phyloP scores from a whole-genome alignment of 2,329 filamentous ascomycete species.

The Curvularia lunata region DNA sequence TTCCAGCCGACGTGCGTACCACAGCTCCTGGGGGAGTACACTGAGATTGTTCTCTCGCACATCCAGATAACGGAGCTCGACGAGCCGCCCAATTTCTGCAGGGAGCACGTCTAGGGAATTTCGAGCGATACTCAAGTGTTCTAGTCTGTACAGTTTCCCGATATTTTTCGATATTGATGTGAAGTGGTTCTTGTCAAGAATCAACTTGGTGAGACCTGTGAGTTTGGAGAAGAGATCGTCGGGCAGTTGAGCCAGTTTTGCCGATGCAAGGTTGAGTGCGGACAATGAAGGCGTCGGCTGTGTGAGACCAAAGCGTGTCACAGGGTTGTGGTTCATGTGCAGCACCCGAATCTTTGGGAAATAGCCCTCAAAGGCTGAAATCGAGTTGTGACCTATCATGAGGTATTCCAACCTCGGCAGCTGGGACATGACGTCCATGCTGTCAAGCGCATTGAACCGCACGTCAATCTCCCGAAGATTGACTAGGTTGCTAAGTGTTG shows the following conservation, averaged over 20 bases:
- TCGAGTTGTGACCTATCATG: slow-evolving; percentile 88
- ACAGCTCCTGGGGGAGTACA: slow-evolving; percentile 88
- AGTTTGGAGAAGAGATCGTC: slow-evolving; percentile 89
- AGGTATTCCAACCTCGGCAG: slow-evolving; percentile 87
- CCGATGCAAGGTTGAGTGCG: slow-evolving; percentile 86
- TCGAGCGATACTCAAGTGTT: slow-evolving; percentile 92
- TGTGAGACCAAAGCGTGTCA: slow-evolving; percentile 89
- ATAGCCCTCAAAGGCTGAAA: slow-evolving; percentile 87
- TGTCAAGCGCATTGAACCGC: slow-evolving; percentile 88
- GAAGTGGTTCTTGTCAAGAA: slow-evolving; percentile 94
- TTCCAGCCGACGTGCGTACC: slow-evolving; percentile 90
- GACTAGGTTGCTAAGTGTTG: slow-evolving; percentile 72
- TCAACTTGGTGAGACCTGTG: slow-evolving; percentile 82
- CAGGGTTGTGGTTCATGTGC: slow-evolving; percentile 91
- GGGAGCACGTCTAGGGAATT: slow-evolving; percentile 87
- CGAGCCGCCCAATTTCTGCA: slow-evolving; percentile 83
- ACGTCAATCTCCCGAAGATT: slow-evolving; percentile 91
- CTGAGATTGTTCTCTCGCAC: slow-evolving; percentile 92
- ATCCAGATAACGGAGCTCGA: slow-evolving; percentile 83
- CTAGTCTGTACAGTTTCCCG: slow-evolving; percentile 79
- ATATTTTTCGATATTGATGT: slow-evolving; percentile 86
- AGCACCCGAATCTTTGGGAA: slow-evolving; percentile 84
- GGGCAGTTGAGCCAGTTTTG: slow-evolving; percentile 84
- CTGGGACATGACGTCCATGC: slow-evolving; percentile 83
- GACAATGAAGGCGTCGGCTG: slow-evolving; percentile 80